Percentiles rank a stretch among this genome's conserved stretches.
Conservation (phyloP, 139 green algal species). For the Spirogloea muscicola region DNA sequence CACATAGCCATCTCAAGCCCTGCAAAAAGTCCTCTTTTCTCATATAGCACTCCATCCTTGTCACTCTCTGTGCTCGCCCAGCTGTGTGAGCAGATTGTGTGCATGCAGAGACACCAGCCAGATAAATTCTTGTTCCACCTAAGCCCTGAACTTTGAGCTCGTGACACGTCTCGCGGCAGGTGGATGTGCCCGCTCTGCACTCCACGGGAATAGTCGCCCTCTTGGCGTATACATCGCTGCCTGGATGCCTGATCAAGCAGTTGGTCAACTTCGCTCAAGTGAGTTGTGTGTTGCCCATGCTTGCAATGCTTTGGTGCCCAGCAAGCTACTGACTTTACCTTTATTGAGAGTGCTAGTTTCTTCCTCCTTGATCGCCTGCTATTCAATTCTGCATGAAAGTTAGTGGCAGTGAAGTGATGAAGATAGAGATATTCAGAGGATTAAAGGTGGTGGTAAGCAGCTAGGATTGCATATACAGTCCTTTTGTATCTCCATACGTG, state of each 20-base stretch:
- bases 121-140: constrained; percentile 3
- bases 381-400: neutral
- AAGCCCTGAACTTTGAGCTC: neutral
- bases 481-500: neutral
- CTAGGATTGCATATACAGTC: neutral
- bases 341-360: neutral
- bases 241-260: constrained; percentile 1
- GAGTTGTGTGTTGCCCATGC: neutral
- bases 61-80: neutral
- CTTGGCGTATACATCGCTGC: neutral
- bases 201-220: neutral
- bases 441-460: neutral
- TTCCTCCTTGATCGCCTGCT: neutral
- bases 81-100: neutral
- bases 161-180: constrained; percentile 4
- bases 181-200: neutral
- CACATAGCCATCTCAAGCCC: neutral
- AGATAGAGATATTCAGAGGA: neutral
- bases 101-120: neutral
- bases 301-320: neutral
- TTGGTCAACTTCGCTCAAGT: constrained; percentile 12
- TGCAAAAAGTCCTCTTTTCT: neutral
- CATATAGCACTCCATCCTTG: neutral
- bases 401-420: too few relatives aligned
- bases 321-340: neutral